These are phyloP conservation scores for Xylaria sp. DNA, from an alignment of 2,329 filamentous ascomycete species.

Conservation along the genomic window DNA sequence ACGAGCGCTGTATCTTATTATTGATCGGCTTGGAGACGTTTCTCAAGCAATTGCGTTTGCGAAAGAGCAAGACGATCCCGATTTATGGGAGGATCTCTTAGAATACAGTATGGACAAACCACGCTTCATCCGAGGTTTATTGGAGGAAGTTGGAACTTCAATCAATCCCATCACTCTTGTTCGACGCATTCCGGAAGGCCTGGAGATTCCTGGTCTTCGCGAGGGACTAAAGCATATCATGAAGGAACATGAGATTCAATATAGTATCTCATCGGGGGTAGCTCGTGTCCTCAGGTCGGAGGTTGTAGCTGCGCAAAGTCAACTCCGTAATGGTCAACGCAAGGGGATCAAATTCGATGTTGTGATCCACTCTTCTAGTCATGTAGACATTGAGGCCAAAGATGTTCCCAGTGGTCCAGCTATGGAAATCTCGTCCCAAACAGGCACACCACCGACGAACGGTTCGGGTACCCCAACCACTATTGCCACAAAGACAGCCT, in stretches of 20 bases:
- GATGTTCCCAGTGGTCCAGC: constrained; percentile 49
- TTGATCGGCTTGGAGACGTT: constrained; percentile 90
- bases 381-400: constrained; percentile 57
- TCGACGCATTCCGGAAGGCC: constrained; percentile 86
- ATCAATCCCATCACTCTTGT: constrained; percentile 94
- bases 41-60: constrained; percentile 93
- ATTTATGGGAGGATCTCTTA: constrained; percentile 94
- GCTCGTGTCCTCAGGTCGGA: constrained; percentile 88
- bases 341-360: constrained; percentile 92
- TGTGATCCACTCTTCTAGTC: constrained; percentile 55
- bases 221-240: constrained; percentile 92
- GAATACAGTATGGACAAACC: constrained; percentile 99
- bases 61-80: constrained; percentile 89
- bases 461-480: constrained; percentile 41
- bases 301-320: constrained; percentile 84
- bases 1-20: constrained; percentile 89
- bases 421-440: constrained; percentile 35
- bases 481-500: not conserved
- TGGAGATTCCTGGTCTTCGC: constrained; percentile 90
- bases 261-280: constrained; percentile 89
- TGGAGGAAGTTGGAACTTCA: constrained; percentile 93
- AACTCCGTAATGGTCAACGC: constrained; percentile 80
- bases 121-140: constrained; percentile 87
- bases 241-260: constrained; percentile 94
- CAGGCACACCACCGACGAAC: constrained; percentile 38